Evolutionary conservation across 768 basidiomycete species (phyloP), one percentile per base, ranked within the genome.

Genomic region (Termitomyces sp.): DNA sequence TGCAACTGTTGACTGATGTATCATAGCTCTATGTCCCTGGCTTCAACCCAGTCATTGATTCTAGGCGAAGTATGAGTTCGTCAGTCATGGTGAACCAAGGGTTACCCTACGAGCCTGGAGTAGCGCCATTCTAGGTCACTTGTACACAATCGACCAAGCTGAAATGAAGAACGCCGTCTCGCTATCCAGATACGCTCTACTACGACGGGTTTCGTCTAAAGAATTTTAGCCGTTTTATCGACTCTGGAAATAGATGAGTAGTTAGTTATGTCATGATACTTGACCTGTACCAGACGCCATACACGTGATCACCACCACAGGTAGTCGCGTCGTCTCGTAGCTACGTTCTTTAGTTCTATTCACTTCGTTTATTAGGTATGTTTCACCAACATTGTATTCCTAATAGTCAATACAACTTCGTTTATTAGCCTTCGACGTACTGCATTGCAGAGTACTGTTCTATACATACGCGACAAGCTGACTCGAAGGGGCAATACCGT

Each of bases 241-340:
- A 41, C 40, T 41, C 18, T n/a, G 16, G 18, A 12, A 38, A 35
- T 35, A 35, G 35, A 1, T 35, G 35, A 8, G 35, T 35, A 35
- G 5, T 35, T 12, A n/a, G n/a, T n/a, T n/a, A n/a, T 71, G 88
- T 23, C 23, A 23, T 23, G 23, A 23, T 23, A 30, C 30, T 6
- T 30, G 30, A 30, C 30, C 30, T 30, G 30, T 30, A 30, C 30
- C 30, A 30, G 30, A 30, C 30, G 6, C 30, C 30, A 30, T 30
- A 30, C 30, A 30, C 30, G 30, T 30, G 30, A 30, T 30, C 30
- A 30, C 30, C 30, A 30, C 30, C 30, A 23, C 23, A 23, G 23
- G 23, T 23, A 23, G 23, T 23, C 2, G 23, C 23, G 23, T 23
- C 23, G 23, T 23, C 23, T 23, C 23, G 23, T 23, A 23, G 23